These are phyloP conservation scores for Ambrosia hybrid DNA, from an alignment of 140 eudicot species.

Conservation along the genomic window DNA sequence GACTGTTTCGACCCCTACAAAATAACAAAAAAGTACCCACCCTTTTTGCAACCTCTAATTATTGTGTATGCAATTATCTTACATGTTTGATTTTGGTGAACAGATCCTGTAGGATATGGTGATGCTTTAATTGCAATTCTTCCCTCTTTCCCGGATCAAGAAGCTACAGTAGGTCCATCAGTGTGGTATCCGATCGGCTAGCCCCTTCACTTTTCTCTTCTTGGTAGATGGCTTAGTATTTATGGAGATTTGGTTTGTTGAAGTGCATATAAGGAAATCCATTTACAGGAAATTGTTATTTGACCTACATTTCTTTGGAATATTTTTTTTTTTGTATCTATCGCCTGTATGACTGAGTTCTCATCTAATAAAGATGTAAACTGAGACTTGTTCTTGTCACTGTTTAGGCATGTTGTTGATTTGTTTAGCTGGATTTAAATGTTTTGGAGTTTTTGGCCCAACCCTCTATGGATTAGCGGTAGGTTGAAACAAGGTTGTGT, in stretches of 20 bases:
- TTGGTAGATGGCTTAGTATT: conserved; percentile 14
- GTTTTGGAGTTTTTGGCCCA: neutral
- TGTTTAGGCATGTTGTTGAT: conserved; percentile 8
- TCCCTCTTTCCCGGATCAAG: conserved; percentile 96
- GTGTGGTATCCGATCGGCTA: neutral
- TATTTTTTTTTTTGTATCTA: conserved; percentile 12
- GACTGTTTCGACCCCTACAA: no score
- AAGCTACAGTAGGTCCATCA: conserved; percentile 46
- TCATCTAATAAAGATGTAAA: conserved; percentile 35
- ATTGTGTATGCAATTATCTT: conserved; percentile 2
- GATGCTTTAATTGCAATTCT: conserved; percentile 83
- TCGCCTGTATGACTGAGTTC: conserved; percentile 32
- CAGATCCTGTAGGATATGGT: conserved; percentile 95
- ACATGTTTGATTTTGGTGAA: conserved; percentile 16
- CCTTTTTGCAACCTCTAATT: conserved; percentile 11
- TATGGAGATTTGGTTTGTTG: conserved; percentile 27
- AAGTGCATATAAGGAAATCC: conserved; percentile 34
- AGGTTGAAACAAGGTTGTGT: neutral
- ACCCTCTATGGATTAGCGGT: neutral
- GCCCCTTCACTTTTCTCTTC: neutral
- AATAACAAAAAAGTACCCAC: no score
- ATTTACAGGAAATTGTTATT: conserved; percentile 26
- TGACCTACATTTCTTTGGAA: conserved; percentile 19
- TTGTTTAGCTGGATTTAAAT: neutral
- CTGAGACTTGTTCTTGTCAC: conserved; percentile 11